Base-by-base conservation (phyloP, 352 stramenopile species). In the Phytophthora meadii region DNA sequence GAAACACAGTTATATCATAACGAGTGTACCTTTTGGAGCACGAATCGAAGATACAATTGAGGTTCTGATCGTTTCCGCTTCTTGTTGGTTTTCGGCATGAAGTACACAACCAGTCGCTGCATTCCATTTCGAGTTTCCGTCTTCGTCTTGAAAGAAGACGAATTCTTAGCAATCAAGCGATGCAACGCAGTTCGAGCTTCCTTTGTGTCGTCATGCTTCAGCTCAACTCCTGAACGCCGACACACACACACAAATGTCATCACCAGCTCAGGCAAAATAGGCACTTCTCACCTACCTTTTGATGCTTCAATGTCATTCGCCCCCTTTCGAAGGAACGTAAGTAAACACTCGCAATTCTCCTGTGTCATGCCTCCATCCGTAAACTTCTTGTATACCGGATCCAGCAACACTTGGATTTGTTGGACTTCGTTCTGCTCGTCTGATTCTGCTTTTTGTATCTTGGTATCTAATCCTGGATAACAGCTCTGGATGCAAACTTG, bases 401-500 rank as follows among this genome's bases (percentile, higher is more conserved):
- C 87, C 19, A 85, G 47, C 17, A 73, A n/a, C 15, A 94, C 72
- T 32, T 79, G 68, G 17, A 93, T 87, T 17, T 74, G 65, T 42
- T 73, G 64, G 10, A 41, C 30, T 32, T 61, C 54, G 14, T 46
- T 7, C 14, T 48, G 61, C 10, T 55, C 57, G 22, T 63, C 69
- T 2, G 36, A 27, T 8, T 42, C 47, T 5, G 50, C 15, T 53
- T 85, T 85, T 17, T 61, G 59, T 32, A 89, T 60, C 36, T 77
- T 81, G 62, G 82, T 92, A 46, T 94, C 81, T 2, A 94, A 62
- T 9, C 76, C 81, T 25, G 87, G 81, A 57, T 81, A 93, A 49
- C 72, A 90, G 44, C 83, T 78, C 82, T 94, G 87, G 37, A 93
- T 90, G 65, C 81, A 92, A 28, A 90, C 70, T 63, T 92, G 80